A percentile compares a stretch with the other conserved stretches of the same genome.
Conservation (phyloP, 768 basidiomycete species). For the Lactarius akahatsu region DNA sequence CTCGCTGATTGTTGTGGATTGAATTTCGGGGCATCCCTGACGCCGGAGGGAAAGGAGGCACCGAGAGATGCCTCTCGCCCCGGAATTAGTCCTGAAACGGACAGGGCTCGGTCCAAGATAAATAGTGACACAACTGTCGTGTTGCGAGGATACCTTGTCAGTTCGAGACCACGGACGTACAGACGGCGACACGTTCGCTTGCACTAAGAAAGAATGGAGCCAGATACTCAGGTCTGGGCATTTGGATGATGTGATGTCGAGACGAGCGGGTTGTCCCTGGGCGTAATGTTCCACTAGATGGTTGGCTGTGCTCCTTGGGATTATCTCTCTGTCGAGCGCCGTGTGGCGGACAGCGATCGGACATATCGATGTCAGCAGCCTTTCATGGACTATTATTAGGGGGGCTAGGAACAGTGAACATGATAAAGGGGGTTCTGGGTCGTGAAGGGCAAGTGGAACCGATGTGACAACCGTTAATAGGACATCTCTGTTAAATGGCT, state of each 20-base stretch:
- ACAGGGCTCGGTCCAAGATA: background rate
- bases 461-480: constrained; percentile 3
- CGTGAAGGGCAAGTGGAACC: constrained; percentile 16
- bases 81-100: background rate
- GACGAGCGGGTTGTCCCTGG: constrained; percentile 3
- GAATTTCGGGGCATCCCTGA: constrained; percentile 2
- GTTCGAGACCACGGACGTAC: background rate
- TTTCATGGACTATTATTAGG: background rate
- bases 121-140: background rate
- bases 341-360: constrained; percentile 4
- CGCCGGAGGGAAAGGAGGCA: constrained; percentile 7
- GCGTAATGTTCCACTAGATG: background rate
- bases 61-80: constrained; percentile 2
- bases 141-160: constrained; percentile 26
- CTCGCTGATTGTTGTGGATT: background rate
- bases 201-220: constrained; percentile 17
- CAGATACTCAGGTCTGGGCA: background rate
- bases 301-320: background rate
- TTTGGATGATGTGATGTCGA: background rate
- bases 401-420: constrained; percentile 15
- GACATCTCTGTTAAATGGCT: background rate
- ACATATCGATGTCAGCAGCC: constrained; percentile 3
- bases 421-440: constrained; percentile 14
- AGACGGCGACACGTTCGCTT: background rate
- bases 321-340: background rate